Base-by-base conservation (phyloP, 108 stramenopile species). In the Fistulifera solaris region DNA sequence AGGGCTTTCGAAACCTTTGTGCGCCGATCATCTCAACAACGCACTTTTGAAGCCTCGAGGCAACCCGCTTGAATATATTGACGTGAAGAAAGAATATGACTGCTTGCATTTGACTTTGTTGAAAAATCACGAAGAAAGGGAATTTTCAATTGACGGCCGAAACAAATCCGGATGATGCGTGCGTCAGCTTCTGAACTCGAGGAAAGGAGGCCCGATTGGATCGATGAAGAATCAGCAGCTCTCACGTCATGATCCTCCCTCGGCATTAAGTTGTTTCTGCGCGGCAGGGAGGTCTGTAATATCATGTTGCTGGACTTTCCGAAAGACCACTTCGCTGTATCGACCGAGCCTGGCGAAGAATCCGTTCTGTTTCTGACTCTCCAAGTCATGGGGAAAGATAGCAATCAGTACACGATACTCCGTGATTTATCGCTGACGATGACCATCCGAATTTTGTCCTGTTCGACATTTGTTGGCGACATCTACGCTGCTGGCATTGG, bases 201-300 rank as follows among this genome's bases (percentile, higher is more conserved):
- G 31, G 31, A 35, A 8, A 35, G n/a, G n/a, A n/a, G 31, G 31
- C 31, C 8, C 31, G 31, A 3, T 35, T 8, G 50, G 50, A 7
- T 6, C 18, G 4, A 26, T 51, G 23, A 23, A 51, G n/a, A 26
- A 26, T 5, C 21, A 25, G 26, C 21, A 25, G 50, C 22, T 27
- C 4, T 51, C n/a, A 51, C 50, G 26, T 27, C 26, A 51, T 51
- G 22, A 51, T 25, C n/a, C 22, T 51, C n/a, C 5, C n/a, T 51
- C 6, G 50, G 50, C 3, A 51, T 51, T 8, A 25, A 22, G n/a
- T 24, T 51, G 22, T 51, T 51, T 51, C 25, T 51, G 5, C 50
- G 50, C 5, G 50, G 22, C n/a, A 16, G n/a, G 2, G 50, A 51
- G 11, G 5, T 51, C 4, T 24, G 18, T 23, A 5, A 6, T 18